phyloP scores from a whole-genome alignment of 192 early-diverging fungal genomes.

The Pilaira anomala region DNA sequence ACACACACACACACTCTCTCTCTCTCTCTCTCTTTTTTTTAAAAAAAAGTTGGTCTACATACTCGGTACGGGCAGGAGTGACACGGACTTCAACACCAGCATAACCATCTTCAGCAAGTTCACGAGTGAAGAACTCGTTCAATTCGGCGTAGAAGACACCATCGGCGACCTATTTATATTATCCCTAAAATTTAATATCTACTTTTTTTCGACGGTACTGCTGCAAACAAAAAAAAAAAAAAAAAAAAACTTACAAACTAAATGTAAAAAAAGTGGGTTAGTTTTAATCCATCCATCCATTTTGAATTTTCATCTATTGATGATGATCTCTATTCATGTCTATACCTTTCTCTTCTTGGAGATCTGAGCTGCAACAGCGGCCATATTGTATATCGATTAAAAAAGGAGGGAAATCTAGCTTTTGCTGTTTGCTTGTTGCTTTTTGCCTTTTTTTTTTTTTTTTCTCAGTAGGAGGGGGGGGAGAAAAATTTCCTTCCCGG shows the following conservation, averaged over 20 bases:
- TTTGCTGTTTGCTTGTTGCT: not conserved
- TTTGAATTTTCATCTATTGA: not conserved
- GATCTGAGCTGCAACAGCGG: constrained; percentile 18
- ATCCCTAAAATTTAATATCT: too few relatives aligned
- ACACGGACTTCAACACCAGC: constrained; percentile 99
- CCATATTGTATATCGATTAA: constrained; percentile 19
- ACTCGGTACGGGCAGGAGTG: constrained; percentile 96
- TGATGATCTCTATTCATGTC: not conserved
- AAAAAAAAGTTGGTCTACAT: not conserved
- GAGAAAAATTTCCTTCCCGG: too few relatives aligned
- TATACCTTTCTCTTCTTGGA: constrained; percentile 20
- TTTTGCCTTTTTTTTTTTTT: not conserved
- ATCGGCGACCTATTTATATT: constrained; percentile 77
- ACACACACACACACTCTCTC: too few relatives aligned
- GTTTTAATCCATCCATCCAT: constrained; percentile 14
- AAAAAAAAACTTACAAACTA: constrained; percentile 12
- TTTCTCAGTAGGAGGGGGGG: too few relatives aligned
- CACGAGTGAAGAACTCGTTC: constrained; percentile 98
- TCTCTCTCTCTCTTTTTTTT: not conserved
- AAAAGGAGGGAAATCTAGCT: constrained; percentile 17
- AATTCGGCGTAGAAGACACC: constrained; percentile 99
- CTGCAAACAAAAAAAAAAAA: constrained; percentile 2
- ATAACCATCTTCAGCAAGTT: constrained; percentile 97
- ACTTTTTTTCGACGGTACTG: too few relatives aligned
- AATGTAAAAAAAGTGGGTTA: not conserved